Evolutionary conservation across 495 filamentous ascomycete genomes (phyloP), one percentile per base, ranked within the genome.

Genomic region (Oidiodendron maius): DNA sequence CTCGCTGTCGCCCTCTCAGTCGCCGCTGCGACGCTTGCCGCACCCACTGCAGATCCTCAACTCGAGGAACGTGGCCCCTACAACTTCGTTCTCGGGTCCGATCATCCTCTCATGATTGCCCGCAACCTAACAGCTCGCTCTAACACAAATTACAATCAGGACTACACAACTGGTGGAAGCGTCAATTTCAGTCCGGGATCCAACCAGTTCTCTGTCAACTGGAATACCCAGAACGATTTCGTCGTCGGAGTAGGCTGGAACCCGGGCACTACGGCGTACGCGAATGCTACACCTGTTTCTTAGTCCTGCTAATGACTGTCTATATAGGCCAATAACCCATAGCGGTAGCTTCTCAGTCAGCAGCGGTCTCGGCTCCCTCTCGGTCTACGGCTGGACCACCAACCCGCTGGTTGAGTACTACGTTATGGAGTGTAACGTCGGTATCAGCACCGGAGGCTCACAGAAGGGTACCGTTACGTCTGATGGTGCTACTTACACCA

Each of bases 401-500:
- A n/a, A n/a, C n/a, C n/a, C n/a, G n/a, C n/a, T n/a, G n/a, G n/a
- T n/a, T n/a, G 35, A 37, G n/a, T 37, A 37, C 35, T 37, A 37
- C n/a, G 13, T 37, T 17, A 37, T 37, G 5, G 35, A 37, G n/a
- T 8, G 18, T 17, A 5, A 6, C n/a, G 4, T 5, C 13, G n/a
- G n/a, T 17, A 13, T 37, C n/a, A 17, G 35, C 35, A 15, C 35
- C 4, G 4, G 13, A 4, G 35, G 35, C 4, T 15, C 35, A 4
- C 35, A 37, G 4, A 72, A 72, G 56, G 82, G 81, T 42, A 75
- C 67, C 17, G 64, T 84, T 36, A 60, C 58, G 32, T 69, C 61
- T 34, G 83, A 86, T 63, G 83, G 82, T 46, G 62, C 66, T 36
- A 76, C 66, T 13, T 87, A 87, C 69, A 70, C 80, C 48, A 76